Percentiles rank a stretch among this genome's conserved stretches.
Conservation (phyloP, 2,329 filamentous ascomycete species). For the Zymoseptoria crescenta region DNA sequence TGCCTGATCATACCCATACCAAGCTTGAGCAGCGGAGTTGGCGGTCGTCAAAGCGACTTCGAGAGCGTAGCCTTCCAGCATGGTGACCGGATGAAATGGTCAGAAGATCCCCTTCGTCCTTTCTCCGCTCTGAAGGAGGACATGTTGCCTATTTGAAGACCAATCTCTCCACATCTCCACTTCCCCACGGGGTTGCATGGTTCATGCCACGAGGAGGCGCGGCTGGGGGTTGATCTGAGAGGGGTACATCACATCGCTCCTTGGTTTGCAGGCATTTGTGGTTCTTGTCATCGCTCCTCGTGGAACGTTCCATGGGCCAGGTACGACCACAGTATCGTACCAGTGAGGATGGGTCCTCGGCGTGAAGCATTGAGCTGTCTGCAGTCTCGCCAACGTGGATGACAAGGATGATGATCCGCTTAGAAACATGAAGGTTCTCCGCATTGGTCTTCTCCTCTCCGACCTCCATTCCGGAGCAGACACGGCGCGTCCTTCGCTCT, state of each 20-base stretch:
- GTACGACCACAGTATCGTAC: no score
- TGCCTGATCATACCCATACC: constrained; percentile 11
- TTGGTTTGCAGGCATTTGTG: not conserved
- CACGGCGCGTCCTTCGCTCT: constrained; percentile 1
- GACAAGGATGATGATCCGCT: not conserved
- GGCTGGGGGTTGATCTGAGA: not conserved
- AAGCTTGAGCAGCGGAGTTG: constrained; percentile 18
- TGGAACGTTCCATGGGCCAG: no score
- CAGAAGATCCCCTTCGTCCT: not conserved
- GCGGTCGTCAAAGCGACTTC: constrained; percentile 19
- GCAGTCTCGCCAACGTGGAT: not conserved
- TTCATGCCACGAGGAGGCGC: not conserved
- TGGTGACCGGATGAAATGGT: not conserved
- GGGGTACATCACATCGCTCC: not conserved
- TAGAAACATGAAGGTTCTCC: not conserved
- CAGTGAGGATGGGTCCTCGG: not conserved
- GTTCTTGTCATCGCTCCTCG: not conserved
- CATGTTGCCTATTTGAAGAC: not conserved
- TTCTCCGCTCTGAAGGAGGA: not conserved
- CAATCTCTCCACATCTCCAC: not conserved
- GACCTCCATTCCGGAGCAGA: not conserved
- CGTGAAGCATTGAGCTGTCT: not conserved
- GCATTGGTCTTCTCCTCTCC: not conserved
- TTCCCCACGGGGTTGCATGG: not conserved
- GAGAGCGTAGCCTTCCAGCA: constrained; percentile 19